Base-by-base conservation (phyloP, 2,329 filamentous ascomycete species). In the Aspergillus puulaauensis region DNA sequence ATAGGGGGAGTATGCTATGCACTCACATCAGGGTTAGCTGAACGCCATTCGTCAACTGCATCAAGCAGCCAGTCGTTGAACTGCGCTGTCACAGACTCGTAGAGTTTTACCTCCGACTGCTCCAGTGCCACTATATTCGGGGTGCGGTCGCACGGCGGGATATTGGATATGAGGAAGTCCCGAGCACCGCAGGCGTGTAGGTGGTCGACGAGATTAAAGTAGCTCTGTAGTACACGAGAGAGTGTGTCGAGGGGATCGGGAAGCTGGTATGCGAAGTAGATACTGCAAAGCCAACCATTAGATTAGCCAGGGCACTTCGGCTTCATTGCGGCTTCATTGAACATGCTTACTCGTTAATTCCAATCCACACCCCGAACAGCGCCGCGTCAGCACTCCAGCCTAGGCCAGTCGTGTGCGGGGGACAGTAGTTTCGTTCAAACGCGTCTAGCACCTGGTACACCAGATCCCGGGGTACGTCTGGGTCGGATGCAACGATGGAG, bases 141-240 rank as follows among this genome's bases (percentile, higher is more conserved):
- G 11, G 51, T 58, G 1, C 56, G 51, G 24, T 47, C 19, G n/a
- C 21, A 50, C 3, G 56, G 56, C 3, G 56, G 56, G 19, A 45
- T 40, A 39, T 58, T 58, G 9, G 54, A 3, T n/a, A 54, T 6
- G 2, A 58, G 27, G 21, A 58, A 54, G 4, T 31, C 27, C 1
- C 56, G 51, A 15, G 51, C 56, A 17, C 56, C 56, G 49, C 56
- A 58, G 7, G 19, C 45, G 6, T 58, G n/a, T 1, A 58, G 45
- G 1, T 47, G 14, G 11, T 46, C 45, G 12, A 58, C 6, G 8
- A 41, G 45, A 4, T 24, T 15, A 12, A 41, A 39, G 37, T 58
- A 58, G 14, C 44, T 54, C 3, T 51, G 14, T 23, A 58, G 4
- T 2, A 46, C 33, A 6, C 11, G 14, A 0, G 35, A n/a, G 3